phyloP scores from a whole-genome alignment of 768 basidiomycete genomes.

The Suillus sp. region DNA sequence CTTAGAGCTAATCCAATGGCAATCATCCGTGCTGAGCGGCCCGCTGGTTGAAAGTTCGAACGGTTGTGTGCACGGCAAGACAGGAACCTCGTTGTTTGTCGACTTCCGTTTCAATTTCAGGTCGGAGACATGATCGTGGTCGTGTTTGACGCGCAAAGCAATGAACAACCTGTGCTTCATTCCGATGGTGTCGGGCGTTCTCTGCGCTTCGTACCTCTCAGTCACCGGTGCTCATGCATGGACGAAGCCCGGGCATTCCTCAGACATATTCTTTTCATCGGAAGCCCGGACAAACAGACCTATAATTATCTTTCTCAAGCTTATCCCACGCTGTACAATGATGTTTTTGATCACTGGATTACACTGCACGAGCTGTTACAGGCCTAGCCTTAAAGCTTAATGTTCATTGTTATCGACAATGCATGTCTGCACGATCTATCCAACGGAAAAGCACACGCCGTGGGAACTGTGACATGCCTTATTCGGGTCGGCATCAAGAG shows the following conservation, averaged over 20 bases:
- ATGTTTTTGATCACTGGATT: neutral
- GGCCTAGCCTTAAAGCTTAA: neutral
- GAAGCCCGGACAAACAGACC: neutral
- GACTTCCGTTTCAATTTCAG: neutral
- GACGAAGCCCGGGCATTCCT: neutral
- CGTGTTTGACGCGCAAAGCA: too few species aligned
- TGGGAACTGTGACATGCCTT: conserved; percentile 23
- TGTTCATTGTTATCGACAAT: neutral
- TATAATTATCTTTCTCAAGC: neutral
- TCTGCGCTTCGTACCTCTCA: neutral
- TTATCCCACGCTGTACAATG: neutral
- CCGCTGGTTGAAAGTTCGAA: neutral
- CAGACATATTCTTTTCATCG: neutral
- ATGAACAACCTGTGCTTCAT: neutral
- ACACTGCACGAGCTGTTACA: neutral
- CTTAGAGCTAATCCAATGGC: neutral
- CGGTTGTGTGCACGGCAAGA: neutral
- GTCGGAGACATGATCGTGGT: neutral
- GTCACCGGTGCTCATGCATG: conserved; percentile 1
- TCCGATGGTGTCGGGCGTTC: neutral
- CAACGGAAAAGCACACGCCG: conserved; percentile 7
- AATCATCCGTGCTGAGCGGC: neutral
- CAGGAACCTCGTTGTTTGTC: neutral
- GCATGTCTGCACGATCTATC: neutral
- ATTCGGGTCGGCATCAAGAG: conserved; percentile 13